Evolutionary conservation across 305 asterid genomes (phyloP), one percentile per base, ranked within the genome.

Genomic region (Solanum hybrid): DNA sequence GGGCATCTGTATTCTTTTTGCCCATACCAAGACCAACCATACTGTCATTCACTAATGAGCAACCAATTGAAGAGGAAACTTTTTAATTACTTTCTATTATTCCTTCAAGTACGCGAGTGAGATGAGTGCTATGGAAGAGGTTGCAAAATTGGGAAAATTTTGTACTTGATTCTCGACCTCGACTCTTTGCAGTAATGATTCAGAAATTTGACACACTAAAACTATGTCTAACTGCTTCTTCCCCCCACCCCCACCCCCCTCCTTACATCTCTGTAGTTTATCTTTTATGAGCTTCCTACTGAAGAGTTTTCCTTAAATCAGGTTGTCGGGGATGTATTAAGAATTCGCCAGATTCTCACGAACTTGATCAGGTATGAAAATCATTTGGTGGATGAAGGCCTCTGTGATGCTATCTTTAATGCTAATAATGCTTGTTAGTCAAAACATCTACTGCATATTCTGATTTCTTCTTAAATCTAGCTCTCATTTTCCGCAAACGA

Each of bases 341-440:
- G 99, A 93, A 96, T 97, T 93, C 98, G 98, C 86, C 99, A 97
- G 91, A 97, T 97, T 69, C 97, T 97, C 74, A 97, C 99, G 28
- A 97, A 97, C 93, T 92, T 97, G 92, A 94, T 97, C 92, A 96
- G 99, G 99, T 97, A 94, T 90, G 76, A 61, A 78, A 20, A 24
- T 33, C 39, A 28, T 5, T 46, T 4, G 69, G 22, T 73, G 35
- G 28, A 20, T 71, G 64, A 71, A 87, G 24, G 37, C 18, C 20
- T 87, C 29, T 29, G 9, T 18, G 26, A 24, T 87, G 28, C 67
- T 86, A 35, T 14, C 73, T 24, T 83, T 46, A 10, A 29, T 24
- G 8, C 13, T 73, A 35, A 11, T 39, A 86, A 36, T 35, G 34
- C 61, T 64, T 6, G 64, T 40, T 36, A n/a, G 26, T 86, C 3